Evolutionary conservation across 2,329 filamentous ascomycete genomes (phyloP).

Genomic region (Calonectria henricotiae): DNA sequence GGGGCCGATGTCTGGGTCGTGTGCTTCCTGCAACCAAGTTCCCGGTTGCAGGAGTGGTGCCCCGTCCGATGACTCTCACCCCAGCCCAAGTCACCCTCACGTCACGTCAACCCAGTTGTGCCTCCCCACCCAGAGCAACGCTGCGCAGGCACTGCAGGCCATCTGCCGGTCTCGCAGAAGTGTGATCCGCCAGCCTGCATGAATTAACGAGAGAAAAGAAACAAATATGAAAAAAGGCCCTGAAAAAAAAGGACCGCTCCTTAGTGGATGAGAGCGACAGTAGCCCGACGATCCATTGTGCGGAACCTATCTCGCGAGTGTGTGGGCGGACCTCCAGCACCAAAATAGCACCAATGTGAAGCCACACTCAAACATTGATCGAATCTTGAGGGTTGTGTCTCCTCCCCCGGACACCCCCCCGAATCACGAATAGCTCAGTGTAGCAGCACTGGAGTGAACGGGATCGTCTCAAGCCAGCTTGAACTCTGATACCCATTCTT

Average conservation of each 20-base stretch:
- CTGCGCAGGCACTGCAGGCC: constrained; percentile 32
- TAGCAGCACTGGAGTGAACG: constrained; percentile 9
- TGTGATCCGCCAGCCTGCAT: constrained; percentile 36
- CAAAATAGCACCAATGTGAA: constrained; percentile 18
- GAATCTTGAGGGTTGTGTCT: background rate
- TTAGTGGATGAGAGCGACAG: constrained; percentile 14
- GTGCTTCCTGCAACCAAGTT: constrained; percentile 31
- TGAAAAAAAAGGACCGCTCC: constrained; percentile 12
- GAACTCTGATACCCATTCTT: constrained; percentile 32
- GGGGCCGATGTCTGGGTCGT: constrained; percentile 19
- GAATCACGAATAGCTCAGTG: constrained; percentile 33
- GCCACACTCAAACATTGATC: constrained; percentile 1
- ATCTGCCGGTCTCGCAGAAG: constrained; percentile 47
- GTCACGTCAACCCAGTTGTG: background rate
- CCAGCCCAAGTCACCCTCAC: background rate
- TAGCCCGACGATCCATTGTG: constrained; percentile 3
- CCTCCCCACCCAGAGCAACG: constrained; percentile 22
- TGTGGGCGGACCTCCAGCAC: constrained; percentile 11
- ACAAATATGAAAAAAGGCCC: background rate
- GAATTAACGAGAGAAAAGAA: constrained; percentile 14
- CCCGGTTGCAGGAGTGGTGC: constrained; percentile 18
- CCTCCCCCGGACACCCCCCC: constrained; percentile 16
- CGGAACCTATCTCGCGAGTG: constrained; percentile 5
- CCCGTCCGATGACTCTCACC: constrained; percentile 16
- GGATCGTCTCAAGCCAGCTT: constrained; percentile 42